Evolutionary conservation across 306 rosid species (phyloP).

Genomic region (Quercus rubra): DNA sequence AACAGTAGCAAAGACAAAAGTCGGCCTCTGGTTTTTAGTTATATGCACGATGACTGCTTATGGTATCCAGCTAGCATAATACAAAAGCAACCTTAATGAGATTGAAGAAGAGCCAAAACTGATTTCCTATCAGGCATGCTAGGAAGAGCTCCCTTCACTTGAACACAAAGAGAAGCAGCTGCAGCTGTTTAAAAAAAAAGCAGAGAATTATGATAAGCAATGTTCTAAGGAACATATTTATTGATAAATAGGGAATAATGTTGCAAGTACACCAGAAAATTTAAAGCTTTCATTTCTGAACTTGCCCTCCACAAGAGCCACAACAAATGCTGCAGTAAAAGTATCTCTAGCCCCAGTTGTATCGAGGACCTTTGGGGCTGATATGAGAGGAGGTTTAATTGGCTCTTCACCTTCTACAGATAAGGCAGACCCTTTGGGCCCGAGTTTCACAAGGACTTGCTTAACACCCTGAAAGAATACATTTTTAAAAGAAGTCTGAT

Average conservation of each 20-base stretch:
- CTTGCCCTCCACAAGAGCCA: conserved; percentile 82
- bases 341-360: conserved; percentile 96
- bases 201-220: conserved; percentile 6
- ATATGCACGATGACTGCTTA: background rate
- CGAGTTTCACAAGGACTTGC: conserved; percentile 88
- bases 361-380: conserved; percentile 63
- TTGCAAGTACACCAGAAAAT: conserved; percentile 59
- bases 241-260: background rate
- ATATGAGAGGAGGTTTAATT: conserved; percentile 56
- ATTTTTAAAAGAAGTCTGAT: background rate
- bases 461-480: conserved; percentile 66
- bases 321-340: conserved; percentile 87
- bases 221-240: background rate
- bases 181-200: conserved; percentile 53
- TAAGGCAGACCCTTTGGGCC: conserved; percentile 75
- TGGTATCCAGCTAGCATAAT: background rate
- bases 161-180: conserved; percentile 92
- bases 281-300: conserved; percentile 60
- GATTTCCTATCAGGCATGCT: conserved; percentile 89
- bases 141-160: conserved; percentile 95
- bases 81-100: conserved; percentile 34
- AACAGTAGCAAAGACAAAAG: background rate
- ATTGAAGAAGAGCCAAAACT: conserved; percentile 60
- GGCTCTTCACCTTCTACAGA: conserved; percentile 79
- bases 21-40: background rate